Evolutionary conservation across 768 basidiomycete genomes (phyloP), one percentile per base, ranked within the genome.

Genomic region (Mycena filopes): DNA sequence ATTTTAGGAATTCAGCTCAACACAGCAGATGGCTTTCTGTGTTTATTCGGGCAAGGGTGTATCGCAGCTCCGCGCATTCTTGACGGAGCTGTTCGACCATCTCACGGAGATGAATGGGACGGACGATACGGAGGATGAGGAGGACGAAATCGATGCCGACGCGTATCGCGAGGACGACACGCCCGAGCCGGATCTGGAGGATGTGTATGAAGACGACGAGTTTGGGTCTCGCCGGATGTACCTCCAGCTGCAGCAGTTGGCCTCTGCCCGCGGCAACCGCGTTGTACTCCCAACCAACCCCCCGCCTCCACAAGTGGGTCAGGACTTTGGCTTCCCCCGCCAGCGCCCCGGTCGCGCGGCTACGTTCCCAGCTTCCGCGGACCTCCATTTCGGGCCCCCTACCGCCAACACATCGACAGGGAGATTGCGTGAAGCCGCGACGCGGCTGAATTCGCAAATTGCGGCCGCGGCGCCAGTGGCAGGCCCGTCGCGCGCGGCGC

Each of bases 11-110:
- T 99, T 97, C 77, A 98, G 93, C 73, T 83, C 89, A 40, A 91
- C 89, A 49, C 98, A 99, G 75, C 89, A 94, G 51, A 83, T 87
- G 21, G 88, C 94, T 5, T 99, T 99, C 75, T 99, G 98, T 77
- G 98, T 99, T 18, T 99, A 94, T 80, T 98, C 97, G 13, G 94
- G 95, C 23, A 89, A 90, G 69, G 96, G 97, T 9, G 93, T 99
- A 2, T 80, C 85, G 13, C 89, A 95, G 50, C 84, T 99, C 21
- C 86, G 97, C 33, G 80, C 87, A 20, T 96, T 89, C 76, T 81
- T 99, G 49, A 90, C 86, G 8, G 90, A 91, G 63, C 76, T 92
- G 16, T 93, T 90, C 74, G 89, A 89, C 70, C 87, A 87, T 65
- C 89, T 93, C 71, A 90, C 87, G 3, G 92, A 92, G 71, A 82